Evolutionary conservation across 2,329 filamentous ascomycete species (phyloP).

Genomic region (Didymella keratinophila): DNA sequence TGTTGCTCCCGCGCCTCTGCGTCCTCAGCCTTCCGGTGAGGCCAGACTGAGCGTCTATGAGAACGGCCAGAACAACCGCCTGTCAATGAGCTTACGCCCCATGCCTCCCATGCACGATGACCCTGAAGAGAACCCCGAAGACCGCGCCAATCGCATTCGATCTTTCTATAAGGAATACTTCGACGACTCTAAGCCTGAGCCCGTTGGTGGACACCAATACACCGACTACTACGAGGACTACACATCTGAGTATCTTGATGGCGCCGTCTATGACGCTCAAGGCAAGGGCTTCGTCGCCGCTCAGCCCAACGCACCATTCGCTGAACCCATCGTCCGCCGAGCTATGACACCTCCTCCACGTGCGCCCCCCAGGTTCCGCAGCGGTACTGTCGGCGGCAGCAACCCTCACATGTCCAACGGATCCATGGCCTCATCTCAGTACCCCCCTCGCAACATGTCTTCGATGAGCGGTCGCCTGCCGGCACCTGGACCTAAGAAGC

Average conservation of each 20-base stretch:
- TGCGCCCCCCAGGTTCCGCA: constrained; percentile 64
- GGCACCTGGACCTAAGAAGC: constrained; percentile 58
- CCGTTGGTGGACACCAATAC: constrained; percentile 43
- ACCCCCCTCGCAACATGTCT: constrained; percentile 52
- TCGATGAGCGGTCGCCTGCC: constrained; percentile 51
- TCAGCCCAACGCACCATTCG: constrained; percentile 66
- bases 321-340: constrained; percentile 83
- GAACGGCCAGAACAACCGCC: constrained; percentile 54
- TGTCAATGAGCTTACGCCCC: constrained; percentile 75
- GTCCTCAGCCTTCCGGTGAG: constrained; percentile 28
- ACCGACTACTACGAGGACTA: constrained; percentile 78
- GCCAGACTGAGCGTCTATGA: constrained; percentile 43
- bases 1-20: constrained; percentile 41
- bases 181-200: constrained; percentile 73
- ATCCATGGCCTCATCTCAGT: constrained; percentile 57
- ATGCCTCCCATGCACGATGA: constrained; percentile 77
- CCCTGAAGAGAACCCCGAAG: constrained; percentile 87
- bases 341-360: constrained; percentile 94
- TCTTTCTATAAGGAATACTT: constrained; percentile 99
- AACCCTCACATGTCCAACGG: constrained; percentile 58
- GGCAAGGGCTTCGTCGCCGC: constrained; percentile 69
- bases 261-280: constrained; percentile 63
- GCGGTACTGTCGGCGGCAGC: constrained; percentile 38
- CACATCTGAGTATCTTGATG: constrained; percentile 73
- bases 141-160: constrained; percentile 92